A percentile compares a stretch with the other conserved stretches of the same genome.
Evolutionary conservation across 805 yeast genomes (phyloP).

Genomic region (Wickerhamomyces chambardii): DNA sequence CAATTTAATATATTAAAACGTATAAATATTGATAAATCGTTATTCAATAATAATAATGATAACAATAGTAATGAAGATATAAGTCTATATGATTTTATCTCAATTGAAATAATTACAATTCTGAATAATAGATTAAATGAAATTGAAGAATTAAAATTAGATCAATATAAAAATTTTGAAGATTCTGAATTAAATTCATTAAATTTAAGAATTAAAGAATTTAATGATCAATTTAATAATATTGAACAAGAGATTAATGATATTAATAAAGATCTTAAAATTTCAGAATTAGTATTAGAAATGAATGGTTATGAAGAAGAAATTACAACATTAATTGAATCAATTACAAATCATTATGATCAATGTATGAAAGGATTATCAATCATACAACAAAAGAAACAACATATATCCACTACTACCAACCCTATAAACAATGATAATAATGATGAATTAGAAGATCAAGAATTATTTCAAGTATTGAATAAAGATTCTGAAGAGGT

Average conservation of each 20-base stretch:
- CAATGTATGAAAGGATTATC: slow-evolving; percentile 50
- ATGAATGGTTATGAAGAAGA: slow-evolving; percentile 52
- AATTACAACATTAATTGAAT: slow-evolving; percentile 57
- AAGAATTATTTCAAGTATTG: slow-evolving; percentile 36
- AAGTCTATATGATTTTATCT: slow-evolving; percentile 38
- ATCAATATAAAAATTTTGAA: slow-evolving; percentile 7
- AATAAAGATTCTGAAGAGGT: slow-evolving; percentile 46
- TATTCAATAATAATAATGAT: too few species aligned
- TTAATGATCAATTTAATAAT: slow-evolving; percentile 4
- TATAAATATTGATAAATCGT: slow-evolving; percentile 25
- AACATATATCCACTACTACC: too few species aligned
- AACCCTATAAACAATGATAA: too few species aligned
- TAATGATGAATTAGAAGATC: slow-evolving; percentile 18
- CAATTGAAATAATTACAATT: slow-evolving; percentile 23
- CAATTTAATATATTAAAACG: slow-evolving; percentile 24
- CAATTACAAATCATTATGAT: slow-evolving; percentile 77
- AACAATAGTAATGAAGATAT: slow-evolving; percentile 8
- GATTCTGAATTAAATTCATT: slow-evolving; percentile 2
- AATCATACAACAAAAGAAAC: too few species aligned
- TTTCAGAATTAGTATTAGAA: slow-evolving; percentile 22
- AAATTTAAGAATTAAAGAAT: neutral
- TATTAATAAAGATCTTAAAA: slow-evolving; percentile 4
- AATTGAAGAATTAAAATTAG: slow-evolving; percentile 5
- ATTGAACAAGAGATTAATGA: slow-evolving; percentile 32
- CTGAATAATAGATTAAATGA: slow-evolving; percentile 11